Evolutionary conservation across 1,284 basidiomycete genomes (phyloP), one percentile per base, ranked within the genome.

Genomic region (Puccinia coronata): DNA sequence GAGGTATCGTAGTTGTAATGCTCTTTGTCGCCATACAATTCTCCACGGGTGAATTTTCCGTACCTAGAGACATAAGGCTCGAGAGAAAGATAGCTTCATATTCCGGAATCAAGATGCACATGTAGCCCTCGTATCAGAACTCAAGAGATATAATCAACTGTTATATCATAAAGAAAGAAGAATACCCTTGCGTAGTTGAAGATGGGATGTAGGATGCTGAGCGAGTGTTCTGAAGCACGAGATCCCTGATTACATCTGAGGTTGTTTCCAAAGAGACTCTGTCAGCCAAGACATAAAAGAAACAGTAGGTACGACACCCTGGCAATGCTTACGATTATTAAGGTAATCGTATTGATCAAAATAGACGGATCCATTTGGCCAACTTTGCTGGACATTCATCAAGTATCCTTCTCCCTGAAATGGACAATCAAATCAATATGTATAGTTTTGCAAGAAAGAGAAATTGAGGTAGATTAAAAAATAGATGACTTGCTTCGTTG

Each of bases 131-230:
- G n/a, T n/a, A n/a, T n/a, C n/a, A n/a, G n/a, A n/a, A n/a, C n/a
- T n/a, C n/a, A n/a, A n/a, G n/a, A n/a, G n/a, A n/a, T n/a, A n/a
- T n/a, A n/a, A n/a, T n/a, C n/a, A n/a, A n/a, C n/a, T n/a, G n/a
- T n/a, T n/a, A n/a, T n/a, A n/a, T n/a, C n/a, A n/a, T n/a, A n/a
- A n/a, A n/a, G 57, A 20, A 34, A 25, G 41, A 14, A 51, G 49
- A 77, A 4, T 34, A 80, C 78, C 78, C 78, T 63, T 87, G 87
- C 0, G 90, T 91, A 0, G 90, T 91, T 0, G 90, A 91, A 81
- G 89, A 91, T 81, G 90, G 90, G 0, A 90, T 90, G 83, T 91
- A 91, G 18, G 90, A 87, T 5, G 91, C 88, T 25, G 90, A 90
- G 39, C 87, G 87, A 8, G 89, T 89, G 82, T 90, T 89, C 3